Base-by-base conservation (phyloP, 2,329 filamentous ascomycete species). In the Acarospora socialis region DNA sequence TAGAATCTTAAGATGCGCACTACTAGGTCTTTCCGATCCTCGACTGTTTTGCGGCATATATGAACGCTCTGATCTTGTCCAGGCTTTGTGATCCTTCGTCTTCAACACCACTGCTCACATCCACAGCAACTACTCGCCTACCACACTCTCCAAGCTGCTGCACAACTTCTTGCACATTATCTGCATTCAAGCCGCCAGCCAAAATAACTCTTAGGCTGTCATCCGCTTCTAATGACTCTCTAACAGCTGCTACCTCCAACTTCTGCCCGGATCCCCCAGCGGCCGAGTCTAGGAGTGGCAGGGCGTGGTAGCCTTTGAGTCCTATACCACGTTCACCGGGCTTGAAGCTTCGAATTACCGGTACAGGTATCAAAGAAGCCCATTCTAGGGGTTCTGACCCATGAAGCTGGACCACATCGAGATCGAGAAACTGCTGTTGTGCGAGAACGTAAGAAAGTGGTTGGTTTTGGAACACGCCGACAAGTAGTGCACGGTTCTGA, bases 71-170 rank as follows among this genome's bases (percentile, higher is more conserved):
- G 44, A 98, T 95, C 60, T 79, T 92, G 12, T 73, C 70, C 35
- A 87, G 47, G 54, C 77, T 80, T 56, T 98, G 90, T 50, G 73
- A 63, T 2, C 84, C 87, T 44, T 78, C 70, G 21, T 73, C 75
- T 57, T 95, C 90, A 2, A 98, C 84, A 1, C 92, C 92, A 48
- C 82, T 93, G 54, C 84, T 93, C 13, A 93, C 82, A 60, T 98
- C 90, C 3, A 98, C 80, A 2, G 78, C 86, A 20, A 84, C 61
- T 8, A 94, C 70, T 37, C 76, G 71, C 7, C 63, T 63, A 16
- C 63, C 62, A 7, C 71, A 52, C 5, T 68, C 61, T 0, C 74
- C 77, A 10, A 87, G 59, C 9, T 68, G 65, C 14, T 63, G 59
- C 12, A 98, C 60, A 5, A 71, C 67, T 4, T 71, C 62, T 1